Evolutionary conservation across 2,329 filamentous ascomycete species (phyloP).

Genomic region (Helotiales sp.): DNA sequence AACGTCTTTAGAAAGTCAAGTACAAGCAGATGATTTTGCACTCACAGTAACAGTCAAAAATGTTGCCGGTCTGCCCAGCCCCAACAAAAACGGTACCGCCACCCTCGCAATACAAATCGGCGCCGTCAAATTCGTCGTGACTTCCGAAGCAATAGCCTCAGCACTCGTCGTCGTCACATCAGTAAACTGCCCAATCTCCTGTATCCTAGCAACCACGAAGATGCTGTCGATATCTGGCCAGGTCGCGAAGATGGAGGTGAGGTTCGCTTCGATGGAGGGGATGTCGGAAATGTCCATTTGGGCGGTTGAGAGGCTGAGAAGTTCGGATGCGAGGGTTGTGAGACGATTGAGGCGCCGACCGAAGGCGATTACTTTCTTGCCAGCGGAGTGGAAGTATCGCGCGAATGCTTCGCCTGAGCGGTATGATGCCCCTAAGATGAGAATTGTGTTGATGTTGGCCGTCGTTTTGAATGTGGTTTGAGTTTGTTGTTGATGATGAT

Average conservation of each 20-base stretch:
- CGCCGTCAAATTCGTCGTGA: slow-evolving; percentile 40
- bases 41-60: slow-evolving; percentile 40
- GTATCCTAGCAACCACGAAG: slow-evolving; percentile 43
- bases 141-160: slow-evolving; percentile 19
- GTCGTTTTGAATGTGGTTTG: slow-evolving; percentile 29
- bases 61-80: slow-evolving; percentile 32
- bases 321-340: slow-evolving; percentile 35
- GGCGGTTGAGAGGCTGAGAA: slow-evolving; percentile 40
- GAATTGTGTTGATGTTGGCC: slow-evolving; percentile 37
- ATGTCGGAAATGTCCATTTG: slow-evolving; percentile 33
- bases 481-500: background rate
- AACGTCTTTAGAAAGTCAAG: background rate
- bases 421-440: slow-evolving; percentile 43
- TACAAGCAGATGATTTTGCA: background rate
- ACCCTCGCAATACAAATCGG: slow-evolving; percentile 40
- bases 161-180: slow-evolving; percentile 33
- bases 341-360: slow-evolving; percentile 36
- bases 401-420: slow-evolving; percentile 33
- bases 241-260: slow-evolving; percentile 23
- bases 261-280: slow-evolving; percentile 17
- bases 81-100: slow-evolving; percentile 39
- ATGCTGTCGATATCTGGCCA: slow-evolving; percentile 43
- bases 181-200: slow-evolving; percentile 35
- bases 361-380: slow-evolving; percentile 32
- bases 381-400: slow-evolving; percentile 25